A percentile compares a stretch with the other conserved stretches of the same genome.
phyloP scores from a whole-genome alignment of 139 green algal genomes.

The Coelastrella sp. region DNA sequence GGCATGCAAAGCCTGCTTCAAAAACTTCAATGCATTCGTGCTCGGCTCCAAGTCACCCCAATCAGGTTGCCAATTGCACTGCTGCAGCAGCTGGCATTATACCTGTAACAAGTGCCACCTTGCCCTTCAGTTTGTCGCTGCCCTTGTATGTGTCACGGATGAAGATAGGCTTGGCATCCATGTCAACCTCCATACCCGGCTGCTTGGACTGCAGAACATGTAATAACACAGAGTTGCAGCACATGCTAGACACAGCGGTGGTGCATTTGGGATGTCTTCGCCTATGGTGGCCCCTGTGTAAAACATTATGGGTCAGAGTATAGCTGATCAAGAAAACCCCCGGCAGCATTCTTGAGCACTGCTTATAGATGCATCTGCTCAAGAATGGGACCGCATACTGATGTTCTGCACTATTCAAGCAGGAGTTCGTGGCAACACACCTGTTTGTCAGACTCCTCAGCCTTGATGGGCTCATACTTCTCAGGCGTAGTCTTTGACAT shows the following conservation, averaged over 20 bases:
- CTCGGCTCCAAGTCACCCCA: no score
- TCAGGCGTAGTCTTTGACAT: not conserved
- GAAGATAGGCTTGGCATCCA: slow-evolving; percentile 48
- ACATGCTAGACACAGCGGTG: no score
- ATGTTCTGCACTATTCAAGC: no score
- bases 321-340: no score
- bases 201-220: slow-evolving; percentile 41
- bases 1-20: no score
- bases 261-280: no score
- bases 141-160: slow-evolving; percentile 59
- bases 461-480: slow-evolving; percentile 1
- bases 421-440: not conserved
- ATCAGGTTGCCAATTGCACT: not conserved
- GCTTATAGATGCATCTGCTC: no score
- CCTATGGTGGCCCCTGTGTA: no score
- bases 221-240: not conserved
- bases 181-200: slow-evolving; percentile 54
- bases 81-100: not conserved
- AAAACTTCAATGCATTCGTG: no score
- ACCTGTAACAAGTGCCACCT: slow-evolving; percentile 56
- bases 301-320: no score
- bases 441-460: not conserved
- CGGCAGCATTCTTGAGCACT: no score
- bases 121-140: slow-evolving; percentile 59
- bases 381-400: no score